Conservation (phyloP, 2,329 filamentous ascomycete species). For the Daldinia sp. region DNA sequence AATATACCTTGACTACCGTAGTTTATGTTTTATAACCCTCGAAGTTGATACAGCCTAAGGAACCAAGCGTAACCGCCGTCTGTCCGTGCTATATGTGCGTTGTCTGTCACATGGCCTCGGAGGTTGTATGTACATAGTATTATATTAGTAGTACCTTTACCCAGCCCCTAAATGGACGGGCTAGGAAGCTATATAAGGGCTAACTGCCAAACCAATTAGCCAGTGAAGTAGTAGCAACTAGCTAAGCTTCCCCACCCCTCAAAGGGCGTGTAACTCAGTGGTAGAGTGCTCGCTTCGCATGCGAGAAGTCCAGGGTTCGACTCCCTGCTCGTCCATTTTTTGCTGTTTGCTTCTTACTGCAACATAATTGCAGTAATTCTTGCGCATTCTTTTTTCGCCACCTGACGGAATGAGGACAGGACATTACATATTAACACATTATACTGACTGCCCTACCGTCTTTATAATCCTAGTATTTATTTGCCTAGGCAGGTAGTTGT, state of each 20-base stretch:
- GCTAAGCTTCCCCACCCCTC: neutral
- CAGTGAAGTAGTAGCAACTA: neutral
- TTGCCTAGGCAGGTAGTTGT: too few species aligned
- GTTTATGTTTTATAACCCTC: neutral
- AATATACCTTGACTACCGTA: neutral
- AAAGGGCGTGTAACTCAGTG: neutral
- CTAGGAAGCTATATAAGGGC: neutral
- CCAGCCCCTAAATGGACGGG: too few species aligned
- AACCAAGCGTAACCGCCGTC: neutral
- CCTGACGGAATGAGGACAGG: too few species aligned
- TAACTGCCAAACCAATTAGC: neutral
- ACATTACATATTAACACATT: too few species aligned
- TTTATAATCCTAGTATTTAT: too few species aligned
- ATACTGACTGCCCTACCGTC: too few species aligned
- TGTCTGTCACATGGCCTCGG: neutral
- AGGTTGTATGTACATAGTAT: too few species aligned
- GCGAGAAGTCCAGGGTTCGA: conserved; percentile 4
- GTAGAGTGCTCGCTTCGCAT: conserved; percentile 4
- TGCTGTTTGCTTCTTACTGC: neutral
- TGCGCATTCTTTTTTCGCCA: too few species aligned
- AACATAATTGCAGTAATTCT: too few species aligned
- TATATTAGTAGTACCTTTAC: too few species aligned
- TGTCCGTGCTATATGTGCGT: neutral
- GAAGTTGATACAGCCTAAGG: neutral
- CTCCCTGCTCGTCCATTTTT: neutral